These are phyloP conservation scores for Thielaviopsis ethacetica DNA, from an alignment of 2,329 filamentous ascomycete genomes.

Conservation along the genomic window DNA sequence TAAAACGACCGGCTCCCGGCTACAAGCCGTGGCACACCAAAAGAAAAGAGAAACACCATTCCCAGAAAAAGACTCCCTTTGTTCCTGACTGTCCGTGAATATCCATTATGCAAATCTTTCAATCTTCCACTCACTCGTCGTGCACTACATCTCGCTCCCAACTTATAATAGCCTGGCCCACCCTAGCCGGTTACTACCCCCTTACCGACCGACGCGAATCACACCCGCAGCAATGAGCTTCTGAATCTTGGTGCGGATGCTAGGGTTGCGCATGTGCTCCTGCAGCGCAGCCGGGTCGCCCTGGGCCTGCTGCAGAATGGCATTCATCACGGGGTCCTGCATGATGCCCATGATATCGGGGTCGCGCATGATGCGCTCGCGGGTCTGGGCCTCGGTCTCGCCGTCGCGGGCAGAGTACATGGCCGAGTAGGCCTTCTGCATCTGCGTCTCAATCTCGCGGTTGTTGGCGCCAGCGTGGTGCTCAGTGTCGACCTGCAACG, in stretches of 20 bases:
- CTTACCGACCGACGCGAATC: conserved; percentile 52
- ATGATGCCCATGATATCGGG: conserved; percentile 90
- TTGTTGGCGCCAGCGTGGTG: conserved; percentile 57
- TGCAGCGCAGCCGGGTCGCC: conserved; percentile 79
- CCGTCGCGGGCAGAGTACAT: conserved; percentile 87
- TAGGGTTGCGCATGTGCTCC: conserved; percentile 92
- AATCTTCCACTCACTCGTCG: background rate
- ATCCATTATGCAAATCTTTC: background rate
- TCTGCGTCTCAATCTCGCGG: conserved; percentile 83
- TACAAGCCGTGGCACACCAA: background rate
- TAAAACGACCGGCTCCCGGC: background rate
- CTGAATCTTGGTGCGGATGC: conserved; percentile 75
- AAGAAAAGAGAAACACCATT: background rate
- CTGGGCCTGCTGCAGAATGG: conserved; percentile 92
- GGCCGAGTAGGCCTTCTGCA: conserved; percentile 77
- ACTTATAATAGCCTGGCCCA: background rate
- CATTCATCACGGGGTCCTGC: conserved; percentile 94
- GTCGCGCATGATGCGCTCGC: conserved; percentile 76
- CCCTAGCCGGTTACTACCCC: background rate
- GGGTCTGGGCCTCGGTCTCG: conserved; percentile 90
- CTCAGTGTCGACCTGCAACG: conserved; percentile 57
- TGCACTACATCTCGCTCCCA: background rate
- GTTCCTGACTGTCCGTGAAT: background rate
- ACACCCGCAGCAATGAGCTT: conserved; percentile 88
- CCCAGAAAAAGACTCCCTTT: background rate